Base-by-base conservation (phyloP, 768 basidiomycete species). In the Leccinellum rugosiceps region DNA sequence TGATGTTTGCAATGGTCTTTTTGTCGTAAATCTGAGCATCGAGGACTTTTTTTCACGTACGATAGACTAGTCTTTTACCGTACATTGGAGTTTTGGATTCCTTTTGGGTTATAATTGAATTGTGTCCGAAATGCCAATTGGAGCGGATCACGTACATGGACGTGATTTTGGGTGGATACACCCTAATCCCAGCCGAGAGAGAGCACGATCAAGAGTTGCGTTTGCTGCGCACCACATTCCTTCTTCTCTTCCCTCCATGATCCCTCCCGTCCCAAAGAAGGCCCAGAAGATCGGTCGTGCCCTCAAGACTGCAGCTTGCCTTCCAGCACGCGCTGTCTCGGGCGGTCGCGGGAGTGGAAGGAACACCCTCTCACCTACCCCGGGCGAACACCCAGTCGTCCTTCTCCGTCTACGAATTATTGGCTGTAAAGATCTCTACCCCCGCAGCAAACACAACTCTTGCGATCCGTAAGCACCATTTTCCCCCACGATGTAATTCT, bases 401-500 rank as follows among this genome's bases (percentile, higher is more conserved):
- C 63, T 86, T 25, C 79, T 92, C 32, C 76, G 87, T 21, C 75
- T 92, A 1, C 88, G 89, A 67, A 78, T 93, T 17, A 54, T 90
- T 5, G 79, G 82, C 4, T 89, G 89, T 66, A 80, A 72, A 19
- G 77, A 82, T 53, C 76, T 93, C 28, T 69, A 80, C 19, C 75
- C 85, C 8, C 88, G 86, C 63, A 84, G 88, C 67, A 80, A 81
- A 48, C 83, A 82, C 61, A 83, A 85, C n/a, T 78, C 75, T 34
- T 88, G 86, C 65, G 91, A 92, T 70, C 90, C 91, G 84, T 93
- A 66, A 68, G 89, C 80, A 17, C 28, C 47, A n/a, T 48, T 52
- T 14, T 46, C 31, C 43, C 3, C 5, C 32, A 8, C 32, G n/a
- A 15, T 17, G 19, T 4, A 1, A 0, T 15, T 38, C 50, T 56